Evolutionary conservation across 441 rosid genomes (phyloP).

Genomic region (Pelargonium cotyledonis): DNA sequence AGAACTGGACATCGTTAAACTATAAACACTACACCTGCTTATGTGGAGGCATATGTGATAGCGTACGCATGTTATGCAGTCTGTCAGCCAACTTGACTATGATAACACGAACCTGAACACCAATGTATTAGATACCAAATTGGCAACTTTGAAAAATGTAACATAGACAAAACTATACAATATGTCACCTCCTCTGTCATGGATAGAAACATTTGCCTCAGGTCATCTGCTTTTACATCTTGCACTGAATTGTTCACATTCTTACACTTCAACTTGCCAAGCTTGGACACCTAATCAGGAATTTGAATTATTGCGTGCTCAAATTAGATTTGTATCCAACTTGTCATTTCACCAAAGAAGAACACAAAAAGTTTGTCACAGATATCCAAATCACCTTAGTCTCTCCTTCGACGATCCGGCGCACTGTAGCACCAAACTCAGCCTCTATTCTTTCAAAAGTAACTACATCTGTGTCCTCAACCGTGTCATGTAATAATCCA

Average conservation of each 20-base stretch:
- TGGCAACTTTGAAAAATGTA: neutral
- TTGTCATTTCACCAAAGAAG: constrained; percentile 6
- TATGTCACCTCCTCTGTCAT: constrained; percentile 90
- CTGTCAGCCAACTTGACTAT: constrained; percentile 98
- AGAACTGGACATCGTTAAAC: constrained; percentile 20
- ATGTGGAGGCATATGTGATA: constrained; percentile 85
- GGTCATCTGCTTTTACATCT: constrained; percentile 98
- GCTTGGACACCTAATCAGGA: constrained; percentile 67
- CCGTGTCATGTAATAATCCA: constrained; percentile 95
- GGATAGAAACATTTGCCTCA: constrained; percentile 94
- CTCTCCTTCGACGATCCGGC: constrained; percentile 96
- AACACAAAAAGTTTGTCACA: constrained; percentile 14
- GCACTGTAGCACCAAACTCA: constrained; percentile 82
- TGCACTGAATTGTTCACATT: constrained; percentile 59
- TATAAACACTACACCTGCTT: constrained; percentile 63
- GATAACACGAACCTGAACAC: constrained; percentile 88
- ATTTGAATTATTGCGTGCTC: neutral
- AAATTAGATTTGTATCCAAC: constrained; percentile 6
- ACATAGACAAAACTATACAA: neutral
- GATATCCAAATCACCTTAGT: constrained; percentile 62
- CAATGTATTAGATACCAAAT: constrained; percentile 22
- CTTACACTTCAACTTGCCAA: constrained; percentile 85
- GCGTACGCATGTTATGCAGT: constrained; percentile 97
- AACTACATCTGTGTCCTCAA: constrained; percentile 91
- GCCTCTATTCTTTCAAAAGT: constrained; percentile 90